Evolutionary conservation across 2,329 filamentous ascomycete genomes (phyloP).

Genomic region (Trichophaea hybrida): DNA sequence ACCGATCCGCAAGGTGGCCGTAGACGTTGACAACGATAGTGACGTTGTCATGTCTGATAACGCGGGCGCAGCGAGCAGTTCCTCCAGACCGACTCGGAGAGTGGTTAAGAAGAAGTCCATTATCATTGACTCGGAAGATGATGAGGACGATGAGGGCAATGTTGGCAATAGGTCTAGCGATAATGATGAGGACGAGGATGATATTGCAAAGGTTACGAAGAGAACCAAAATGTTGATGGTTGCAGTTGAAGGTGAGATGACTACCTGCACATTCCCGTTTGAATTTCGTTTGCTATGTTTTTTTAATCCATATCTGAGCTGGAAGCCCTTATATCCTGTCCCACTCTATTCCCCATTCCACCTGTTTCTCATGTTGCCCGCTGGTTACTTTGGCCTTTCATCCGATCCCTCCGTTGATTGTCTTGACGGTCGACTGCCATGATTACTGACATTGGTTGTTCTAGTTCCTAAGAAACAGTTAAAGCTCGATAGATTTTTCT

Average conservation of each 20-base stretch:
- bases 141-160: neutral
- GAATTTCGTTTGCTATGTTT: too few species aligned
- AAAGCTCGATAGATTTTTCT: neutral
- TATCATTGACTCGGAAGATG: neutral
- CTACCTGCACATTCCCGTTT: too few species aligned
- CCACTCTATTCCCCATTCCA: too few species aligned
- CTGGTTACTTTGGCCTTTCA: too few species aligned
- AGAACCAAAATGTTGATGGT: conserved; percentile 20
- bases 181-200: conserved; percentile 7
- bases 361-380: too few species aligned
- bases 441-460: too few species aligned
- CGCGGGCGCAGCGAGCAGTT: neutral
- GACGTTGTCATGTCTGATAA: neutral
- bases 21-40: neutral
- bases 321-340: too few species aligned
- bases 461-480: neutral
- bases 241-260: conserved; percentile 17
- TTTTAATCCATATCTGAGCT: too few species aligned
- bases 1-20: neutral
- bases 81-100: neutral
- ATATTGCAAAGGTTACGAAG: conserved; percentile 3
- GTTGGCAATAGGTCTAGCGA: neutral
- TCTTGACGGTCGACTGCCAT: too few species aligned
- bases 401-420: too few species aligned
- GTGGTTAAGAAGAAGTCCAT: neutral